phyloP scores from a whole-genome alignment of 768 basidiomycete species.

The Sutorius australiensis region DNA sequence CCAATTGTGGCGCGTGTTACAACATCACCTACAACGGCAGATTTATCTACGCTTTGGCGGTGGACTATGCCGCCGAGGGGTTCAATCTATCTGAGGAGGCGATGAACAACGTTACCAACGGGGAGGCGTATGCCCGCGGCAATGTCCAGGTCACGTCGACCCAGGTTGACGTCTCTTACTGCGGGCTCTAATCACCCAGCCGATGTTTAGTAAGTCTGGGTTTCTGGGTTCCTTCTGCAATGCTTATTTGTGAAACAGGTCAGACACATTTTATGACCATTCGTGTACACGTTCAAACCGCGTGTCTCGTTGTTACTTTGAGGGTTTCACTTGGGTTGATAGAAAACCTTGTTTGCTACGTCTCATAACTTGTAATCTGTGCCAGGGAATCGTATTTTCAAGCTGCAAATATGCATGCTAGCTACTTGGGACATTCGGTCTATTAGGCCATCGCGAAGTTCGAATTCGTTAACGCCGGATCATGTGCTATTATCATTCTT shows the following conservation, averaged over 20 bases:
- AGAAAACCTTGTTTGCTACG: no score
- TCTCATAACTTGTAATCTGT: no score
- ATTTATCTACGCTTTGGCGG: constrained; percentile 24
- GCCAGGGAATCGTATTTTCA: no score
- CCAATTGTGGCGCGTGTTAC: constrained; percentile 34
- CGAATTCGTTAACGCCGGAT: no score
- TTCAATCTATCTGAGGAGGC: constrained; percentile 51
- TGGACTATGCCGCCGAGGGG: constrained; percentile 28
- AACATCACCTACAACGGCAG: constrained; percentile 23
- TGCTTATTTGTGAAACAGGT: constrained; percentile 2
- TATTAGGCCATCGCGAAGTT: no score
- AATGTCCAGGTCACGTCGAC: constrained; percentile 42
- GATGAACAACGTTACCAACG: constrained; percentile 53
- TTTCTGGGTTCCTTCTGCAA: background rate
- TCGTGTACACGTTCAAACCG: no score
- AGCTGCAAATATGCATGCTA: no score
- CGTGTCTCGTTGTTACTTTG: no score
- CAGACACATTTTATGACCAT: no score
- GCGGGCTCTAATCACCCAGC: constrained; percentile 33
- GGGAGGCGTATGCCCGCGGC: constrained; percentile 45
- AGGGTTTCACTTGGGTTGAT: no score
- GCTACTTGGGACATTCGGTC: no score
- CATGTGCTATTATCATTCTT: no score
- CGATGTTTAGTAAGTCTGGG: background rate
- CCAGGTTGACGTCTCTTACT: constrained; percentile 44